Percentiles rank a stretch among this genome's conserved stretches.
phyloP scores from a whole-genome alignment of 1,284 basidiomycete genomes.

The Tetrapyrgos nigripes region DNA sequence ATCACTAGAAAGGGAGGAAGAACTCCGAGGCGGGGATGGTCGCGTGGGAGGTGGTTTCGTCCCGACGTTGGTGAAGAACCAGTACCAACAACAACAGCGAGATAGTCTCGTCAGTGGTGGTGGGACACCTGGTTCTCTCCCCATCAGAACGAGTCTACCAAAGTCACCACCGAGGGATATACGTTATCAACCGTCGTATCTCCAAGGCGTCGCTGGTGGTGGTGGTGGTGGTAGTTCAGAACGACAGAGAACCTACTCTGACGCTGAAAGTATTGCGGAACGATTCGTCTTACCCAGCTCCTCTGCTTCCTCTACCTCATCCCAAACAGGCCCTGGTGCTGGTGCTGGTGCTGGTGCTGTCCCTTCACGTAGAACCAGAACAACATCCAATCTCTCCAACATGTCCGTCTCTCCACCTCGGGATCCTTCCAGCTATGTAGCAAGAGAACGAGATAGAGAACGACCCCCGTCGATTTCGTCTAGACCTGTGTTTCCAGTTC shows the following conservation, averaged over 20 bases:
- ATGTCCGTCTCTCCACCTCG: too few relatives aligned
- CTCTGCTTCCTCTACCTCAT: not conserved
- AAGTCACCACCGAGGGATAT: not conserved
- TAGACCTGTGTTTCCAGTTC: not conserved
- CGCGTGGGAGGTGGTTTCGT: not conserved
- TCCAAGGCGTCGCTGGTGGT: not conserved
- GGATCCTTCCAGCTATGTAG: too few relatives aligned
- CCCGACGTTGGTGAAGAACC: not conserved
- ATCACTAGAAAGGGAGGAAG: conserved; percentile 60
- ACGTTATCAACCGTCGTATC: not conserved
- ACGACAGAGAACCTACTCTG: not conserved
- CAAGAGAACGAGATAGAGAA: too few relatives aligned
- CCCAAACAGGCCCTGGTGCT: too few relatives aligned
- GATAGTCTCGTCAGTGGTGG: not conserved
- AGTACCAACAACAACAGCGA: too few relatives aligned
- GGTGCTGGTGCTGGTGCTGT: too few relatives aligned
- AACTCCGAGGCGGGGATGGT: conserved; percentile 23
- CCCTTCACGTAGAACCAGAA: too few relatives aligned
- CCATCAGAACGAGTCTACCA: too few relatives aligned
- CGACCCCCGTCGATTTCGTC: not conserved
- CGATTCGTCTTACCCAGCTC: not conserved
- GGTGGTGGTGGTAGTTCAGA: not conserved
- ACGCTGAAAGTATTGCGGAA: not conserved
- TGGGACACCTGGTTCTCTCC: not conserved
- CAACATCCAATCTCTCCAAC: too few relatives aligned